Evolutionary conservation across 768 basidiomycete genomes (phyloP).

Genomic region (Podaxis sp.): DNA sequence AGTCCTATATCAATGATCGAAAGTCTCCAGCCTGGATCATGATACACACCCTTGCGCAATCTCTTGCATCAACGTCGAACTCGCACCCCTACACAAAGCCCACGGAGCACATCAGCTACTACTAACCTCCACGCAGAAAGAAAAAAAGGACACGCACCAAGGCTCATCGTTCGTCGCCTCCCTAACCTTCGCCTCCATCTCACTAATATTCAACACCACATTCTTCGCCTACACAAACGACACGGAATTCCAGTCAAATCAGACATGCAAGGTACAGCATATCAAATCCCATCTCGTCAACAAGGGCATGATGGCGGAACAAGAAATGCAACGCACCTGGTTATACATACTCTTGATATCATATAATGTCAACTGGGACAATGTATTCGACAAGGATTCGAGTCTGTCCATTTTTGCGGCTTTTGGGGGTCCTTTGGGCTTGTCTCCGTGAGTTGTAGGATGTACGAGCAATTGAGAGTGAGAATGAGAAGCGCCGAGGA

Average conservation of each 20-base stretch:
- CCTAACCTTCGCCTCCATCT: slow-evolving; percentile 95
- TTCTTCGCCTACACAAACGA: slow-evolving; percentile 74
- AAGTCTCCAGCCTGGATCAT: neutral
- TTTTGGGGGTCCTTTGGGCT: too few species aligned
- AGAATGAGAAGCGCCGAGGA: neutral
- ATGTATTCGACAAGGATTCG: slow-evolving; percentile 69
- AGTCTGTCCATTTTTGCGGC: slow-evolving; percentile 65
- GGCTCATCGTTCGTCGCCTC: slow-evolving; percentile 98
- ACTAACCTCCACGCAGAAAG: neutral
- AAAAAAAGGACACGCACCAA: slow-evolving; percentile 63
- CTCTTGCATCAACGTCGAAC: slow-evolving; percentile 97
- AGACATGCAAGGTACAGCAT: neutral
- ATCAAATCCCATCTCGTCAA: neutral
- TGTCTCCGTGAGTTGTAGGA: too few species aligned
- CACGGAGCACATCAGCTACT: neutral
- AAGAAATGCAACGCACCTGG: slow-evolving; percentile 53
- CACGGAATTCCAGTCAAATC: neutral
- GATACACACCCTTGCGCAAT: slow-evolving; percentile 85
- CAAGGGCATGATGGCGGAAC: neutral
- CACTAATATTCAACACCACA: slow-evolving; percentile 92
- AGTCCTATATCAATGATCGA: neutral
- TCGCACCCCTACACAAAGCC: slow-evolving; percentile 76
- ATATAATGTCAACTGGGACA: slow-evolving; percentile 87
- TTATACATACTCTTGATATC: slow-evolving; percentile 95
- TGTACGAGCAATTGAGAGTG: too few species aligned